phyloP scores from a whole-genome alignment of 345 rosid genomes.

The Nephelium lappaceum region DNA sequence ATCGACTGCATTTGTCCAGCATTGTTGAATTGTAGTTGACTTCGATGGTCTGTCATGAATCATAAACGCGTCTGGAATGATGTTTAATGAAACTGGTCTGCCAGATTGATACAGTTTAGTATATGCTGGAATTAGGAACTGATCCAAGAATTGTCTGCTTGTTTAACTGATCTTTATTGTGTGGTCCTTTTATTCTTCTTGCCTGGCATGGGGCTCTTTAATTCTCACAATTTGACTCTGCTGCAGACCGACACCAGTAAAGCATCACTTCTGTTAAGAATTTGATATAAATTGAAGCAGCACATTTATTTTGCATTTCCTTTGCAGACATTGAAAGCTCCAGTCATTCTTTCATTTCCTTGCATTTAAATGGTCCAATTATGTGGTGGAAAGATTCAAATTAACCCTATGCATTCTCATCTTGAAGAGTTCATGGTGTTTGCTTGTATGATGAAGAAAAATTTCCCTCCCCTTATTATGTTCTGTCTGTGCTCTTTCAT shows the following conservation, averaged over 20 bases:
- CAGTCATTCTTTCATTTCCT: background rate
- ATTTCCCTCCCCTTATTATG: background rate
- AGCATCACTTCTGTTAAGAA: background rate
- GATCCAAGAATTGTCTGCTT: background rate
- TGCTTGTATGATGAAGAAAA: background rate
- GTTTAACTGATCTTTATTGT: background rate
- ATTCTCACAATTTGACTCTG: background rate
- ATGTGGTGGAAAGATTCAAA: background rate
- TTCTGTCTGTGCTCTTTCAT: background rate
- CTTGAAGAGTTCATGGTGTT: background rate
- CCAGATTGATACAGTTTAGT: background rate
- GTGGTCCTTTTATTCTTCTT: constrained; percentile 2
- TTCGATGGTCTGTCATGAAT: background rate
- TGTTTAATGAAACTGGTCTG: background rate
- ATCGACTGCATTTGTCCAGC: too few species aligned
- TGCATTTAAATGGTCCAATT: background rate
- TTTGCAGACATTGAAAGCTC: background rate
- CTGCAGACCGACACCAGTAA: background rate
- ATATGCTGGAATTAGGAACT: background rate
- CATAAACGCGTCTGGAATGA: background rate
- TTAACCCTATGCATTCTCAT: background rate
- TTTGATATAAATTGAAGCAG: background rate
- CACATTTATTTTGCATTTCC: background rate
- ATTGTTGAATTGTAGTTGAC: background rate
- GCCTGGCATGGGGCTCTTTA: background rate